Evolutionary conservation across 116 monocot species (phyloP).

Genomic region (Zostera marina): DNA sequence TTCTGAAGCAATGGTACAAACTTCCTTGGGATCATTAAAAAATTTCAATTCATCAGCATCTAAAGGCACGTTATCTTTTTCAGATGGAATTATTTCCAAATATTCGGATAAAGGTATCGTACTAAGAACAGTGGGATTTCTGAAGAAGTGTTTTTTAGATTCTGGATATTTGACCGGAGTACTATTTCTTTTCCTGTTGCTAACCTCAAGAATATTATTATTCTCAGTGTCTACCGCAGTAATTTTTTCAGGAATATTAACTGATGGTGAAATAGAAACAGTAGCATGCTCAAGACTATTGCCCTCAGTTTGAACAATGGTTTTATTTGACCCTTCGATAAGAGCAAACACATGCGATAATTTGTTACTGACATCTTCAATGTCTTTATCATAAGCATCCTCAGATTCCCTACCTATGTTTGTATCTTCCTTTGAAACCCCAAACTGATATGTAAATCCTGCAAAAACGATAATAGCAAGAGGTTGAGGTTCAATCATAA

Average conservation of each 20-base stretch:
- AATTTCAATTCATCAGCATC: not conserved
- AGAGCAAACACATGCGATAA: not conserved
- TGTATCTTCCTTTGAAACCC: not conserved
- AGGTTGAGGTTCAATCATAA: too few relatives aligned
- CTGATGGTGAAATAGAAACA: not conserved
- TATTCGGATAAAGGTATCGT: not conserved
- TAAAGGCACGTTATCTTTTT: not conserved
- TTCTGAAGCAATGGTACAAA: not conserved
- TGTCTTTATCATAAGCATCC: not conserved
- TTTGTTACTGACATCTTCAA: not conserved
- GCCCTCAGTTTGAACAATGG: not conserved
- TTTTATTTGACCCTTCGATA: not conserved
- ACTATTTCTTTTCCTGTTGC: not conserved
- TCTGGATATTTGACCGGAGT: not conserved
- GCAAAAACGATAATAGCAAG: too few relatives aligned
- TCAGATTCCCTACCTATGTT: not conserved
- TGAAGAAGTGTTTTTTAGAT: not conserved
- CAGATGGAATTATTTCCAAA: conserved; percentile 1
- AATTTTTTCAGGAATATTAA: not conserved
- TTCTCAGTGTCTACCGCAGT: not conserved
- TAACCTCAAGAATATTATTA: not conserved
- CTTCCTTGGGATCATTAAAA: too few relatives aligned
- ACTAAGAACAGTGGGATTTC: not conserved
- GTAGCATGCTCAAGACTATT: not conserved
- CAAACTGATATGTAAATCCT: too few relatives aligned